A percentile compares a stretch with the other conserved stretches of the same genome.
These are phyloP conservation scores for Plasmodium vinckei DNA, from an alignment of 169 alveolate genomes.

Conservation along the genomic window DNA sequence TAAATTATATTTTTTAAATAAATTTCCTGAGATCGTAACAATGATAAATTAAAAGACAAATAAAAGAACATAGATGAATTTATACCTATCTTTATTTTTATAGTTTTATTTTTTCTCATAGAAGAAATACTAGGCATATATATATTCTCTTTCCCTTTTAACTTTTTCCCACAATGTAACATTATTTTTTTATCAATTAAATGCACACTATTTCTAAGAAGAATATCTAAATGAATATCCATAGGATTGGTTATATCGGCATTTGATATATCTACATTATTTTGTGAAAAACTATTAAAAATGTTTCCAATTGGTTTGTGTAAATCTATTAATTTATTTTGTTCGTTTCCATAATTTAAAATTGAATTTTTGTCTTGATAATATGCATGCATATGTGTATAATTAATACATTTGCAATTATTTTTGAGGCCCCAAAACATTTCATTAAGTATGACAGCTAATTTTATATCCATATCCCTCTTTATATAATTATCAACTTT, in stretches of 20 bases:
- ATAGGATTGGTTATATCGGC: not conserved
- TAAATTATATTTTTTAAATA: slow-evolving; percentile 36
- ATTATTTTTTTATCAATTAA: slow-evolving; percentile 18
- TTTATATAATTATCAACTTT: slow-evolving; percentile 42
- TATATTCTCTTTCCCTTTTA: not conserved
- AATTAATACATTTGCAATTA: slow-evolving; percentile 39
- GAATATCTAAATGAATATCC: slow-evolving; percentile 39
- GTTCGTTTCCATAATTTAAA: no score
- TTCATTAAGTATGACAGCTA: slow-evolving; percentile 47
- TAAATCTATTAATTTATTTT: slow-evolving; percentile 15
- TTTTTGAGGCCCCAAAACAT: slow-evolving; percentile 40
- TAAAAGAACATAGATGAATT: slow-evolving; percentile 35
- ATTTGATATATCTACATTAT: not conserved
- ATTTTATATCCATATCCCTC: slow-evolving; percentile 25
- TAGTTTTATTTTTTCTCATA: slow-evolving; percentile 26
- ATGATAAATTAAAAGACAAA: slow-evolving; percentile 43
- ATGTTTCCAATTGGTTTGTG: slow-evolving; percentile 60
- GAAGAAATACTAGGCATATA: slow-evolving; percentile 27
- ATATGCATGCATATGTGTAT: slow-evolving; percentile 42
- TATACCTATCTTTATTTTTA: slow-evolving; percentile 61
- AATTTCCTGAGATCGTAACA: slow-evolving; percentile 35
- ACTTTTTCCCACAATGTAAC: slow-evolving; percentile 13
- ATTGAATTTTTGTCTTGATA: not conserved
- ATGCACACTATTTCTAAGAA: slow-evolving; percentile 51
- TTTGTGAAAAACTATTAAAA: not conserved